Base-by-base conservation (phyloP, 352 stramenopile species). In the Globisporangium yorkense region DNA sequence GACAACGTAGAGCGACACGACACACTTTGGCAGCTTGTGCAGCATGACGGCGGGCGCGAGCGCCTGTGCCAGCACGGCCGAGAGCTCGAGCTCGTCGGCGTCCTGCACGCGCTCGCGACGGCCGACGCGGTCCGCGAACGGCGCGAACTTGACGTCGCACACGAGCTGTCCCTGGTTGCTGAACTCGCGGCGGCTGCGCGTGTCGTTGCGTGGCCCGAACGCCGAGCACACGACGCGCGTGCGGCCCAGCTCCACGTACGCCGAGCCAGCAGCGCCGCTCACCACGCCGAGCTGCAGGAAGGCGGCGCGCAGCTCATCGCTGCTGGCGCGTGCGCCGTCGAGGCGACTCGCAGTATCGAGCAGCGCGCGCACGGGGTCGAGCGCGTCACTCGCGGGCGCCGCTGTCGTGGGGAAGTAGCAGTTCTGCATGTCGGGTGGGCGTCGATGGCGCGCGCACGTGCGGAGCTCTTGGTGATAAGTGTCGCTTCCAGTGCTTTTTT, bases 101-200 rank as follows among this genome's bases (percentile, higher is more conserved):
- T 89, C 80, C 68, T 91, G 82, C 5, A 74, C 83, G 27, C 81
- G 76, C 59, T 89, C 84, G 35, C 84, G 83, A n/a, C 80, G 70
- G 13, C 66, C 73, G 35, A 70, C 59, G 15, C 71, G 66, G 47
- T 87, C 76, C 5, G 87, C 87, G 43, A 96, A 96, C 12, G 87
- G 86, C 31, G 87, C 86, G 56, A 85, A 95, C 56, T 92, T 92
- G 56, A 97, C 80, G 58, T 97, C 89, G 51, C 89, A 97, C 52
- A 92, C 70, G 44, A 97, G 56, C 56, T 96, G 77, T 0, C 86
- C 87, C 60, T 92, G 83, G 51, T 95, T 85, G 59, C 71, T 94
- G 64, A 96, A 96, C 68, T 92, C 79, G 16, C 80, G 71, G 44
- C 80, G 80, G 62, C 75, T 72, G 43, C 75, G 76, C 45, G 86